Evolutionary conservation across 177 flowering plant genomes (phyloP).

Genomic region (Vitis hybrid): DNA sequence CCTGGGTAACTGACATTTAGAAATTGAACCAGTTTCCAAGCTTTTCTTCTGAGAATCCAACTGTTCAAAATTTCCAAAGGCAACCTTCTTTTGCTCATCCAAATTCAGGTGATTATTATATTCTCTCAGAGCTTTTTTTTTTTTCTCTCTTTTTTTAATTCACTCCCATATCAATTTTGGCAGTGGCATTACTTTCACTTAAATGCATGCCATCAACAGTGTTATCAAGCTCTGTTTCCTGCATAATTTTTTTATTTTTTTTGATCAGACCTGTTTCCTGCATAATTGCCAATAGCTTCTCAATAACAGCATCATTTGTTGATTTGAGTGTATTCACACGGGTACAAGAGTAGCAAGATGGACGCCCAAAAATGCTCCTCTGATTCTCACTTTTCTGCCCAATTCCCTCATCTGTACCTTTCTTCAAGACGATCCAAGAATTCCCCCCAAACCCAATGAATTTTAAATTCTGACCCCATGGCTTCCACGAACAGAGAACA

Average conservation of each 20-base stretch:
- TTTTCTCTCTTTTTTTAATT: neutral
- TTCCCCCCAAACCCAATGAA: too few species aligned
- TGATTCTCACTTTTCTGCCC: too few species aligned
- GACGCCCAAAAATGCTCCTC: slow-evolving; percentile 32
- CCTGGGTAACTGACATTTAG: slow-evolving; percentile 79
- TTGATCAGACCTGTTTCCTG: slow-evolving; percentile 29
- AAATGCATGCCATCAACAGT: slow-evolving; percentile 5
- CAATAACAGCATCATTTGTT: slow-evolving; percentile 64
- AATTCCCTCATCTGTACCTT: too few species aligned
- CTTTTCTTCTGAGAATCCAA: slow-evolving; percentile 6
- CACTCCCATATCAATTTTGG: slow-evolving; percentile 7
- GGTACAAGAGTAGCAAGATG: slow-evolving; percentile 87
- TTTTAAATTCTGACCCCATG: too few species aligned
- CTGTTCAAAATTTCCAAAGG: slow-evolving; percentile 6
- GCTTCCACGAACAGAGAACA: too few species aligned
- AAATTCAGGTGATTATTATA: slow-evolving; percentile 1
- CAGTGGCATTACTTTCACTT: neutral
- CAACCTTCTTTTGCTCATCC: neutral
- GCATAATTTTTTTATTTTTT: too few species aligned
- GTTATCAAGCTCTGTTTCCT: slow-evolving; percentile 21
- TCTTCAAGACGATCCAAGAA: too few species aligned
- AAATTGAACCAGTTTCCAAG: slow-evolving; percentile 23
- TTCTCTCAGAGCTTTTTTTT: slow-evolving; percentile 7
- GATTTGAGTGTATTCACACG: slow-evolving; percentile 83
- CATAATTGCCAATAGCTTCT: slow-evolving; percentile 49